Evolutionary conservation across 805 yeast species (phyloP).

Genomic region (Saturnispora quitensis): DNA sequence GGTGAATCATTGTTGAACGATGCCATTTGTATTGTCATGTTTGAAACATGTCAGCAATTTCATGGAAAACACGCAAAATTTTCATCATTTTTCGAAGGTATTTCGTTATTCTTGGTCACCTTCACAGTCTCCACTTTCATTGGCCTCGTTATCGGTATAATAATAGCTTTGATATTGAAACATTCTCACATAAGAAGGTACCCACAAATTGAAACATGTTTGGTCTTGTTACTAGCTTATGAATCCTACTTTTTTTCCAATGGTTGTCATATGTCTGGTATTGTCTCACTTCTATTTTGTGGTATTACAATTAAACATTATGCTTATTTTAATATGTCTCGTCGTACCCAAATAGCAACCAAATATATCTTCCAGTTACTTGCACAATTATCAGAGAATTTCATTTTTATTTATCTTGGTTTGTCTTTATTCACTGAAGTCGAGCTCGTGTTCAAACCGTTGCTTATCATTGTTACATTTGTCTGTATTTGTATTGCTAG

Average conservation of each 20-base stretch:
- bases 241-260: slow-evolving; percentile 96
- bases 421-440: slow-evolving; percentile 93
- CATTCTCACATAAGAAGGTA: slow-evolving; percentile 89
- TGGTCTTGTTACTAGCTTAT: slow-evolving; percentile 83
- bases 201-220: slow-evolving; percentile 95
- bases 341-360: slow-evolving; percentile 93
- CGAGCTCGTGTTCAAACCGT: slow-evolving; percentile 87
- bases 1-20: slow-evolving; percentile 95
- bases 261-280: slow-evolving; percentile 99
- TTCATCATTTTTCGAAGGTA: slow-evolving; percentile 82
- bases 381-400: slow-evolving; percentile 94
- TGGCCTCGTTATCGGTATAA: slow-evolving; percentile 79
- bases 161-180: slow-evolving; percentile 82
- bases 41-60: slow-evolving; percentile 95
- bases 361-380: slow-evolving; percentile 89
- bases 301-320: slow-evolving; percentile 96
- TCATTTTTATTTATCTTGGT: slow-evolving; percentile 91
- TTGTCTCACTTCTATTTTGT: slow-evolving; percentile 87
- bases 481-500: slow-evolving; percentile 88
- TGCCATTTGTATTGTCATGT: slow-evolving; percentile 98
- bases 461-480: slow-evolving; percentile 83
- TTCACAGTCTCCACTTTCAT: slow-evolving; percentile 85
- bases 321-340: slow-evolving; percentile 94
- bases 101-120: slow-evolving; percentile 86
- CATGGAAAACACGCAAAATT: slow-evolving; percentile 76